phyloP scores from a whole-genome alignment of 768 basidiomycete species.

The Sarcodon sp. region DNA sequence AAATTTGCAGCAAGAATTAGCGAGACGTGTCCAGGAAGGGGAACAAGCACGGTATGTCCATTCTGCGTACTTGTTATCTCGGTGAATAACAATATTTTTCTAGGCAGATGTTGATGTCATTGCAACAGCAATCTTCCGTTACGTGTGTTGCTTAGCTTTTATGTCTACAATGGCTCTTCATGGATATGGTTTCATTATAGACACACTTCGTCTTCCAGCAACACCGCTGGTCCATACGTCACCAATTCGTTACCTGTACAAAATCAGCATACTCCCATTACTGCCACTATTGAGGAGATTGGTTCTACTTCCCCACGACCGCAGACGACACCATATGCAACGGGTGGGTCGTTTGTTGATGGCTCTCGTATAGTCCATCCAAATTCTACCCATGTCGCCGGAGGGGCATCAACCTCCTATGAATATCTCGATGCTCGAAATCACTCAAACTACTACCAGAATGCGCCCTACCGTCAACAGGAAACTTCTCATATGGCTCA shows the following conservation, averaged over 20 bases:
- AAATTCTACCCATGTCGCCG: neutral
- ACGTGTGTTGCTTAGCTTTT: neutral
- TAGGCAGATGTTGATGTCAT: constrained; percentile 3
- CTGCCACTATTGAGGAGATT: constrained; percentile 22
- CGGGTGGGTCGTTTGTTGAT: constrained; percentile 3
- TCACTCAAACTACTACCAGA: too few species aligned
- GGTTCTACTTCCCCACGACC: constrained; percentile 8
- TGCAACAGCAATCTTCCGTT: neutral
- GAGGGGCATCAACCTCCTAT: neutral
- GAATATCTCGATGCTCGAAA: too few species aligned
- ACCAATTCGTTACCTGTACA: neutral
- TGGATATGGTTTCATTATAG: neutral
- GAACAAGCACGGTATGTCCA: constrained; percentile 28
- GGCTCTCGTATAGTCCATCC: constrained; percentile 1
- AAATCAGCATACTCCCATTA: constrained; percentile 11
- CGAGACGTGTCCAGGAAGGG: constrained; percentile 26
- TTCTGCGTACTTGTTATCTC: neutral
- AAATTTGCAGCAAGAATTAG: constrained; percentile 17
- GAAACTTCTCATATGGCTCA: too few species aligned
- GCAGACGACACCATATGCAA: constrained; percentile 1
- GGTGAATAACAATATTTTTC: neutral
- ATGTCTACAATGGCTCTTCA: neutral
- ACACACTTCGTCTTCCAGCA: neutral
- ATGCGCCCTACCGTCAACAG: too few species aligned
- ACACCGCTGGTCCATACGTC: neutral